Evolutionary conservation across 306 rosid genomes (phyloP), one percentile per base, ranked within the genome.

Genomic region (Lathyrus aphaca): DNA sequence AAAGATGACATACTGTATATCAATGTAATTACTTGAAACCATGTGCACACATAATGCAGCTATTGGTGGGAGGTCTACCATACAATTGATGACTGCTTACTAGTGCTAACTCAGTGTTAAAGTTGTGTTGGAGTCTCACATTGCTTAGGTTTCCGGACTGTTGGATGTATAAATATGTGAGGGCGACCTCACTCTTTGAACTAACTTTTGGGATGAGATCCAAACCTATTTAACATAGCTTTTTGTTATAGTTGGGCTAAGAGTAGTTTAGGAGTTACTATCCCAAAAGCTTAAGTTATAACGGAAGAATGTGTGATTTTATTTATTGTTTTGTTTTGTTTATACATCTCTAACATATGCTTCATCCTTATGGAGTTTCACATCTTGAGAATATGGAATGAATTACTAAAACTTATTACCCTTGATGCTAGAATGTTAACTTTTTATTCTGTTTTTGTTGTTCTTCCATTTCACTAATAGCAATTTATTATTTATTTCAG

Each of bases 401-500:
- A 32, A 43, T 45, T 15, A 8, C 59, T 15, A 64, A 18, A 29
- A 21, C 38, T 39, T 29, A 13, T 16, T 19, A 46, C 62, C 67
- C 19, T 29, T 49, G 18, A 62, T 19, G 48, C 49, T 18, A 2
- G 11, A 17, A 15, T 57, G 61, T 58, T 65, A 38, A 11, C 8
- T 68, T 18, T 53, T 32, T 51, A 10, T 51, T 62, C 9, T 16
- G 39, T n/a, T 61, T 53, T 38, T 56, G 17, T 14, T 56, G 14
- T 39, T 25, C 23, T 57, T 66, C 63, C 63, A 56, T 19, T 69
- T 27, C 4, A 44, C 81, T 77, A 68, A 81, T 50, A 57, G 32
- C 42, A 45, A 27, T 9, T 50, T 61, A 49, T 75, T 58, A 25
- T 81, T 63, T 75, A 56, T 73, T 84, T 89, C 96, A 92, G 98